phyloP scores from a whole-genome alignment of 768 basidiomycete genomes.

The Lanmaoa pseudosensibilis region DNA sequence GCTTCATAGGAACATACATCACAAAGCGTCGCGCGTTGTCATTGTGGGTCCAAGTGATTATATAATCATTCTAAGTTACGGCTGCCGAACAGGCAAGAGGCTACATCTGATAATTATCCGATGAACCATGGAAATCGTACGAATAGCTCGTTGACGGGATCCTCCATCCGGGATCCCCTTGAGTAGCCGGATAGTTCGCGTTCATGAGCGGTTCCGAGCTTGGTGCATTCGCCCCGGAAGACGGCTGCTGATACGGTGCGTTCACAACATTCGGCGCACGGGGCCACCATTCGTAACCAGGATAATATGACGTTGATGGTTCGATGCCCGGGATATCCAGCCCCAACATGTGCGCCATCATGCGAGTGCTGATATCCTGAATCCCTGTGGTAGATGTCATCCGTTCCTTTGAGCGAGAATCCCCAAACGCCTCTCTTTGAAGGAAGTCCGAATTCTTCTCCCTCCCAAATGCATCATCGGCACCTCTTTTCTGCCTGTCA shows the following conservation, averaged over 20 bases:
- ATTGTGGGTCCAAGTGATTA: constrained; percentile 38
- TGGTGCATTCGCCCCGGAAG: constrained; percentile 3
- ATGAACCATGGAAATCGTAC: constrained; percentile 21
- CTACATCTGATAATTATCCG: constrained; percentile 26
- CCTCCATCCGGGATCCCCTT: constrained; percentile 24
- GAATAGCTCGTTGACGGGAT: constrained; percentile 13
- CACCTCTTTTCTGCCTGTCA: constrained; percentile 56
- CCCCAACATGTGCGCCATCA: constrained; percentile 75
- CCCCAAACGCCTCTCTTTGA: constrained; percentile 42
- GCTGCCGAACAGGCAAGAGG: neutral
- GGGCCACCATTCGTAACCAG: constrained; percentile 69
- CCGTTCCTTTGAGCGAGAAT: constrained; percentile 23
- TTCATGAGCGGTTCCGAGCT: constrained; percentile 9
- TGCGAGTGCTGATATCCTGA: constrained; percentile 60
- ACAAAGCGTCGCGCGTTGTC: constrained; percentile 13
- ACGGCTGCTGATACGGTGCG: constrained; percentile 15
- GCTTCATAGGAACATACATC: constrained; percentile 11
- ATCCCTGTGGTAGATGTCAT: constrained; percentile 40
- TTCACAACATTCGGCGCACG: constrained; percentile 29
- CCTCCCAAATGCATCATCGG: constrained; percentile 62
- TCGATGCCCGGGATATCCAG: constrained; percentile 61
- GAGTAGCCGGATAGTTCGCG: constrained; percentile 18
- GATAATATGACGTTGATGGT: constrained; percentile 50
- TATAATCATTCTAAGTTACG: constrained; percentile 18
- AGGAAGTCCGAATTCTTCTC: constrained; percentile 49